These are phyloP conservation scores for Penicillium arizonense DNA, from an alignment of 495 filamentous ascomycete species.

Conservation along the genomic window DNA sequence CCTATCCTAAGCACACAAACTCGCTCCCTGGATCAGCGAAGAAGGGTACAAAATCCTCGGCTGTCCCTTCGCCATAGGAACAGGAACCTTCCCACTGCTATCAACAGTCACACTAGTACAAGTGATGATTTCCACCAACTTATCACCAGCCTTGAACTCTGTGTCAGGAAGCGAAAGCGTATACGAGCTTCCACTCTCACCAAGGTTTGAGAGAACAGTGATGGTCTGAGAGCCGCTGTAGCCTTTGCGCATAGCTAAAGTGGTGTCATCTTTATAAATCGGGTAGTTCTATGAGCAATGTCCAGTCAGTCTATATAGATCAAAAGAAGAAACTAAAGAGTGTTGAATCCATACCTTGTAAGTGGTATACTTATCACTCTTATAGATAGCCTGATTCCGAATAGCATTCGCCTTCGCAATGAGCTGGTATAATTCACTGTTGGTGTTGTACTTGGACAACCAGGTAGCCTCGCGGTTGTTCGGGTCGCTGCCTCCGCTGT, in stretches of 20 bases:
- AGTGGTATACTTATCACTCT: slow-evolving; percentile 44
- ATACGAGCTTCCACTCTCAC: slow-evolving; percentile 41
- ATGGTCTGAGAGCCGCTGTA: slow-evolving; percentile 52
- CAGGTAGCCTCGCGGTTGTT: slow-evolving; percentile 75
- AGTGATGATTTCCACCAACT: slow-evolving; percentile 44
- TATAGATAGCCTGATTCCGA: slow-evolving; percentile 52
- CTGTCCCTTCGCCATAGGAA: slow-evolving; percentile 31
- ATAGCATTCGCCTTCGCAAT: slow-evolving; percentile 59
- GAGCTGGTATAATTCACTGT: slow-evolving; percentile 60
- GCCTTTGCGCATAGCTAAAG: slow-evolving; percentile 67
- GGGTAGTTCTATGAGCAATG: slow-evolving; percentile 39
- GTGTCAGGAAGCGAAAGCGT: slow-evolving; percentile 45
- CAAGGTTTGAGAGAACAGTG: slow-evolving; percentile 60
- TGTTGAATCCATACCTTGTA: slow-evolving; percentile 34
- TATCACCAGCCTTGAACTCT: slow-evolving; percentile 31
- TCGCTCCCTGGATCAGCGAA: slow-evolving; percentile 10
- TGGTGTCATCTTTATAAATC: slow-evolving; percentile 55
- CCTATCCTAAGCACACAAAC: slow-evolving; percentile 9
- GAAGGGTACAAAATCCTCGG: slow-evolving; percentile 31
- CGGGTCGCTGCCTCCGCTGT: slow-evolving; percentile 60
- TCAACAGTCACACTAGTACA: slow-evolving; percentile 42
- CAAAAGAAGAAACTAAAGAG: too few species aligned
- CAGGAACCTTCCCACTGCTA: slow-evolving; percentile 28
- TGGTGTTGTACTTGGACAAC: slow-evolving; percentile 62
- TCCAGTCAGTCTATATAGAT: not conserved